Conservation (phyloP, 768 basidiomycete genomes). For the Scleroderma bovista region DNA sequence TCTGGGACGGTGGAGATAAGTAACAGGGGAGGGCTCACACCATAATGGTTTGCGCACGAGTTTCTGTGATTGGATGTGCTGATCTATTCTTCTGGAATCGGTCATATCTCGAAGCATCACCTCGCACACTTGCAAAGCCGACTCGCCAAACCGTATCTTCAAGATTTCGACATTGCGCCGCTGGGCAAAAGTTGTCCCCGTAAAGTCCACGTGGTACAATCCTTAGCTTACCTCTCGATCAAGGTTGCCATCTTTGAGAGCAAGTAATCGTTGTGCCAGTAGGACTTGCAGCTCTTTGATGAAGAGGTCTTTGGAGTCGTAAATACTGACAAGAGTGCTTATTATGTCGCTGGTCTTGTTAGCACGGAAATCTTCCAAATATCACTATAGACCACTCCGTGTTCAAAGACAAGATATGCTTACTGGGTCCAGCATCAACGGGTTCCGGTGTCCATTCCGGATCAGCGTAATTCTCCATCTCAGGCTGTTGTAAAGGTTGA, state of each 20-base stretch:
- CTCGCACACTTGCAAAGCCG: slow-evolving; percentile 90
- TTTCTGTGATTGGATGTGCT: slow-evolving; percentile 75
- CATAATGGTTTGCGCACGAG: slow-evolving; percentile 38
- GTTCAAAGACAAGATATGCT: slow-evolving; percentile 9
- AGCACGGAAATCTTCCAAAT: slow-evolving; percentile 71
- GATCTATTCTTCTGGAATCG: slow-evolving; percentile 86
- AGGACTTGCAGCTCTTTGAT: slow-evolving; percentile 92
- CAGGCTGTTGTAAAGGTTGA: slow-evolving; percentile 65
- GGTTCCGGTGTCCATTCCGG: slow-evolving; percentile 96
- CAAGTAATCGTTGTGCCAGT: slow-evolving; percentile 80
- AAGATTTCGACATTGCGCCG: slow-evolving; percentile 89
- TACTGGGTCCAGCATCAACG: slow-evolving; percentile 92
- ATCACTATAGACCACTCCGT: background rate
- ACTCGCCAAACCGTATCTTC: slow-evolving; percentile 94
- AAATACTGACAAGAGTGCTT: slow-evolving; percentile 94
- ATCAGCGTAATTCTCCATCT: slow-evolving; percentile 85
- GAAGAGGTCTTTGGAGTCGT: slow-evolving; percentile 94
- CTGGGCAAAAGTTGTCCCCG: slow-evolving; percentile 33
- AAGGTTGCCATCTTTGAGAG: slow-evolving; percentile 72
- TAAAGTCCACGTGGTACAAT: background rate
- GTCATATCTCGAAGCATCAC: slow-evolving; percentile 98
- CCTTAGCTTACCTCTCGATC: slow-evolving; percentile 52
- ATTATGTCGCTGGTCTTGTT: slow-evolving; percentile 92
- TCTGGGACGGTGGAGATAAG: slow-evolving; percentile 33
- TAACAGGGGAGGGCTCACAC: slow-evolving; percentile 3